Evolutionary conservation across 208 protist genomes (phyloP).

Genomic region (Balamuthia mandrillaris): DNA sequence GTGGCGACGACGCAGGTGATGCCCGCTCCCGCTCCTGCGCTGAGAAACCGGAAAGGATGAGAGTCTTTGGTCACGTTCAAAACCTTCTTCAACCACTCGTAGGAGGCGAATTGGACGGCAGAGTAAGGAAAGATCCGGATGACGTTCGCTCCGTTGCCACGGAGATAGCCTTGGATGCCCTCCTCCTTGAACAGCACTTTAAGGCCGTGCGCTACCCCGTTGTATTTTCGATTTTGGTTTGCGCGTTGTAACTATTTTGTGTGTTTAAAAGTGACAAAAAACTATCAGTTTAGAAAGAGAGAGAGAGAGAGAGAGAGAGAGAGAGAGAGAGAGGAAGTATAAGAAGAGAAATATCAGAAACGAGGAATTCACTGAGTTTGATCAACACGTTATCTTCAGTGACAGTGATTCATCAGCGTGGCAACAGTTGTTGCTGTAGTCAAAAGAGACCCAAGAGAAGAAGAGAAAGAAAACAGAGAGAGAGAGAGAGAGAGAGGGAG

Average conservation of each 20-base stretch:
- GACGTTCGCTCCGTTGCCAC: conserved; percentile 91
- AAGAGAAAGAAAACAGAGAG: not conserved
- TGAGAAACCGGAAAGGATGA: conserved; percentile 32
- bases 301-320: not conserved
- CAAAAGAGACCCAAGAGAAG: too few relatives aligned
- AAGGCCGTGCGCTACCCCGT: conserved; percentile 66
- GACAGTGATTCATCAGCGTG: too few relatives aligned
- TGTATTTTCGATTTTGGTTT: too few relatives aligned
- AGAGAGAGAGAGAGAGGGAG: not conserved
- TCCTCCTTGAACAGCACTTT: conserved; percentile 78
- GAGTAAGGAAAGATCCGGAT: conserved; percentile 88
- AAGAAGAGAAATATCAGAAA: not conserved
- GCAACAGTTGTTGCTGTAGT: too few relatives aligned
- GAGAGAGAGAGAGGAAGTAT: not conserved
- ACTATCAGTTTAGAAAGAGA: not conserved
- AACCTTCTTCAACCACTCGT: conserved; percentile 83
- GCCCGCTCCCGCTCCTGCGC: conserved; percentile 83
- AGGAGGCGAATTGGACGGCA: conserved; percentile 86
- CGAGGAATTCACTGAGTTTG: too few relatives aligned
- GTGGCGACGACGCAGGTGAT: conserved; percentile 84
- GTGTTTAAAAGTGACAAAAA: not conserved
- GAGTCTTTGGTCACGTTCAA: conserved; percentile 36
- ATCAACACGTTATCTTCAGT: too few relatives aligned
- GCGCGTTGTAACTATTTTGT: not conserved
- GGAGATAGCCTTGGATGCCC: conserved; percentile 82